These are phyloP conservation scores for Bombardia bombarda DNA, from an alignment of 495 filamentous ascomycete species.

Conservation along the genomic window DNA sequence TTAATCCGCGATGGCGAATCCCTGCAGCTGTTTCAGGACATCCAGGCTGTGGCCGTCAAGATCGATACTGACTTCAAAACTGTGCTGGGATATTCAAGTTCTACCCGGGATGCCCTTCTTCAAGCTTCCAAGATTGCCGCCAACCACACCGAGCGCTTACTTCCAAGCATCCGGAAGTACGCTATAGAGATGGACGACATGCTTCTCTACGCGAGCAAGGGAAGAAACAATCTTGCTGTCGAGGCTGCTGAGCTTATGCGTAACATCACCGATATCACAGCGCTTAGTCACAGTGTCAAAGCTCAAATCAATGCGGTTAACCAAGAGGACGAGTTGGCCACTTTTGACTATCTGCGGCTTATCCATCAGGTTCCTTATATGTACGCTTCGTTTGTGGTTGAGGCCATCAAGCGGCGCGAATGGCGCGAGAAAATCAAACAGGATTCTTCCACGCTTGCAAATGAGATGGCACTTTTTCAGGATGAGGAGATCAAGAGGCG, in stretches of 20 bases:
- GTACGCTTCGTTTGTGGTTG: conserved; percentile 82
- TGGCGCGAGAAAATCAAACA: conserved; percentile 83
- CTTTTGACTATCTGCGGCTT: conserved; percentile 66
- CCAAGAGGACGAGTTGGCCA: conserved; percentile 56
- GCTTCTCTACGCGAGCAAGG: conserved; percentile 55
- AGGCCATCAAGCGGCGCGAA: conserved; percentile 77
- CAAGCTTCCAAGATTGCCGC: conserved; percentile 82
- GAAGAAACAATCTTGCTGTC: conserved; percentile 49
- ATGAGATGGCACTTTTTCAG: conserved; percentile 82
- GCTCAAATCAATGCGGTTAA: conserved; percentile 62
- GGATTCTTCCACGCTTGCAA: conserved; percentile 76
- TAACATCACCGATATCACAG: conserved; percentile 68
- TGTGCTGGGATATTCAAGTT: conserved; percentile 58
- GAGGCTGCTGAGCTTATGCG: conserved; percentile 66
- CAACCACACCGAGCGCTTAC: conserved; percentile 73
- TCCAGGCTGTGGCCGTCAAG: conserved; percentile 77
- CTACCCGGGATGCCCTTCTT: conserved; percentile 62
- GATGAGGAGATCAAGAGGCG: conserved; percentile 86
- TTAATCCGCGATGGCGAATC: conserved; percentile 33
- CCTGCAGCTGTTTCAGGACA: conserved; percentile 63
- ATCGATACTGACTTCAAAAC: conserved; percentile 81
- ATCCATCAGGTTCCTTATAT: conserved; percentile 75
- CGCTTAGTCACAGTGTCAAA: conserved; percentile 60
- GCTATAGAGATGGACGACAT: conserved; percentile 68
- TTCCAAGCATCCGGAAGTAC: conserved; percentile 71